Base-by-base conservation (phyloP, 1,284 basidiomycete genomes). In the Marasmius fiardii region DNA sequence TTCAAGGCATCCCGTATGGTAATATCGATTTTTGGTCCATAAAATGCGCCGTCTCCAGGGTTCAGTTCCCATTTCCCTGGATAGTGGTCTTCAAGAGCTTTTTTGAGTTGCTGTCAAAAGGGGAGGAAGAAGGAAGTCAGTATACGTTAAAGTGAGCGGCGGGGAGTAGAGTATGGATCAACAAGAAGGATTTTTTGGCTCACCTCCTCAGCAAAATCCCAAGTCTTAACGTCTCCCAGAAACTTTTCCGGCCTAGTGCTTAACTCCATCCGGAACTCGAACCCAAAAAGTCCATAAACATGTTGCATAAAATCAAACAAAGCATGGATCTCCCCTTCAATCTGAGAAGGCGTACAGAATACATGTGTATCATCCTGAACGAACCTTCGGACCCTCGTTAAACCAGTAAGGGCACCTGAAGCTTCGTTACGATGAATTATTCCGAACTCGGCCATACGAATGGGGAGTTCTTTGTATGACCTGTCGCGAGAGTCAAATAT, bases 371-470 rank as follows among this genome's bases (percentile, higher is more conserved):
- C 97, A 69, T 99, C 97, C 76, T 99, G 97, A 54, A 95, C 90
- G 75, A 99, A 99, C 50, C 97, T 78, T 56, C 97, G 79, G 49
- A 99, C 97, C 61, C 97, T 84, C 16, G 95, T 97, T 65, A 99
- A 75, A 16, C 97, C 97, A 8, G 92, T 93, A 61, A 99, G 75
- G 6, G 96, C 95, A 49, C 97, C 97, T 44, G 88, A 92, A 0
- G 97, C 95, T 70, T 99, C 97, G 67, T 99, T 99, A 59, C 97
- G 80, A 73, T 99, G 97, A 57, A 99, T 81, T 58, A 99, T 94
- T 67, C 97, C 97, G 68, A 99, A 99, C 70, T 99, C 97, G 16
- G 97, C 97, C 86, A 98, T 92, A 20, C 97, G 87, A 62, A 99
- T 86, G 2, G 97, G 97, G 20, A 99, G 80, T 73, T 99, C 97